Conservation (phyloP, 768 basidiomycete species). For the Serendipita sp. region DNA sequence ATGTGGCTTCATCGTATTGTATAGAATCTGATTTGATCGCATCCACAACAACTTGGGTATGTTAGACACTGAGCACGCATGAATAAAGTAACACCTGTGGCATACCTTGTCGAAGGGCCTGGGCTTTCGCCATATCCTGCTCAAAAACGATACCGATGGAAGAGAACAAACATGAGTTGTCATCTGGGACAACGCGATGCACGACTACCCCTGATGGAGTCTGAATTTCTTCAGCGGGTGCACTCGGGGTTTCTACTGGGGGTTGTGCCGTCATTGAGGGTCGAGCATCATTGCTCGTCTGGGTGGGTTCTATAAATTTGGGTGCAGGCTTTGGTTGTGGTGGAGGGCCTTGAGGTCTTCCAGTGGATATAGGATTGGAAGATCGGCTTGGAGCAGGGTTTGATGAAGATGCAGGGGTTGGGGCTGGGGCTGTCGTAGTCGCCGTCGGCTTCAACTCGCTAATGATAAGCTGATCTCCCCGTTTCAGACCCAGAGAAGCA, state of each 20-base stretch:
- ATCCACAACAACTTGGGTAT: slow-evolving; percentile 57
- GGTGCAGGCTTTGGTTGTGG: slow-evolving; percentile 12
- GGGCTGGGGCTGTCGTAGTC: slow-evolving; percentile 7
- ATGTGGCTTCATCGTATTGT: slow-evolving; percentile 69
- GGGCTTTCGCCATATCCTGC: slow-evolving; percentile 59
- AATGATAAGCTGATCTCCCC: slow-evolving; percentile 80
- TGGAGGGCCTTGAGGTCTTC: slow-evolving; percentile 15
- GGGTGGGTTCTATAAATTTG: neutral
- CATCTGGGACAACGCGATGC: slow-evolving; percentile 74
- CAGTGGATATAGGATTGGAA: slow-evolving; percentile 9
- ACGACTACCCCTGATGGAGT: neutral
- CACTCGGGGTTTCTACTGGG: neutral
- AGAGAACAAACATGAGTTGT: slow-evolving; percentile 90
- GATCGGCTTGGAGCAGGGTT: too few species aligned
- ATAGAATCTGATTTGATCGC: slow-evolving; percentile 55
- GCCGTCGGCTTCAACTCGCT: slow-evolving; percentile 22
- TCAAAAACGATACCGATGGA: slow-evolving; percentile 73
- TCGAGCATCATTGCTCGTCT: neutral
- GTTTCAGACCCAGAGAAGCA: slow-evolving; percentile 54
- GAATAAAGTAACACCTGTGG: slow-evolving; percentile 2
- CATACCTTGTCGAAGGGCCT: slow-evolving; percentile 54
- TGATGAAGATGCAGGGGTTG: slow-evolving; percentile 11
- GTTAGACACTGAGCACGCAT: neutral
- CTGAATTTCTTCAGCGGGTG: neutral
- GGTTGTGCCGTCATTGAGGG: neutral